phyloP scores from a whole-genome alignment of 768 basidiomycete species.

The Lactifluus hygrophoroides region DNA sequence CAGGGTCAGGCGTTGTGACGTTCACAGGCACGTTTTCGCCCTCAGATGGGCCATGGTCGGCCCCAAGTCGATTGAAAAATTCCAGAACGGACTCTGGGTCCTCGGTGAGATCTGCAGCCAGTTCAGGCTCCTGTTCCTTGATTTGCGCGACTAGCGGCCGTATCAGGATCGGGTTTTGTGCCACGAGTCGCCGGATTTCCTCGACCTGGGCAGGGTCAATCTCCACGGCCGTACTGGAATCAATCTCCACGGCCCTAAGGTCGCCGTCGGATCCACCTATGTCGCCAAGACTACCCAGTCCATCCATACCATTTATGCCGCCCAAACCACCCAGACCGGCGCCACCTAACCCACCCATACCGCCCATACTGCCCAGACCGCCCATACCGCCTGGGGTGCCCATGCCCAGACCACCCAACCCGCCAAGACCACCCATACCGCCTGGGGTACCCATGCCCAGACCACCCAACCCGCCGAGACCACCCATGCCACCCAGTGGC shows the following conservation, averaged over 20 bases:
- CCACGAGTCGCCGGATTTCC: slow-evolving; percentile 65
- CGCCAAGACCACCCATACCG: slow-evolving; percentile 18
- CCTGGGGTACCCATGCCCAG: not conserved
- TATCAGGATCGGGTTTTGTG: slow-evolving; percentile 65
- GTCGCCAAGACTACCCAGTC: not conserved
- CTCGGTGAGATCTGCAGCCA: slow-evolving; percentile 56
- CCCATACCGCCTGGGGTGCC: not conserved
- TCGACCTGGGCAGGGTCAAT: slow-evolving; percentile 48
- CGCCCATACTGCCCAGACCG: slow-evolving; percentile 39
- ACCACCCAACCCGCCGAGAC: not conserved
- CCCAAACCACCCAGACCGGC: slow-evolving; percentile 49
- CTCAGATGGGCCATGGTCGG: not conserved
- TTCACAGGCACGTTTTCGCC: not conserved
- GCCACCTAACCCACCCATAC: slow-evolving; percentile 50
- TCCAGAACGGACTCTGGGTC: slow-evolving; percentile 64
- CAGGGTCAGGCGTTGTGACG: not conserved
- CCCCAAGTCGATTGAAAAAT: not conserved
- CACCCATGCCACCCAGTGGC: slow-evolving; percentile 26
- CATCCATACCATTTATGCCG: slow-evolving; percentile 39
- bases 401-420: slow-evolving; percentile 29
- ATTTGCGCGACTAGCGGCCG: slow-evolving; percentile 83
- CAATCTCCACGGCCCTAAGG: slow-evolving; percentile 22
- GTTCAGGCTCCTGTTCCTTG: slow-evolving; percentile 58
- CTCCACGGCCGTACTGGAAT: slow-evolving; percentile 34
- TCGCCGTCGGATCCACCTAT: not conserved